Evolutionary conservation across 2,329 filamentous ascomycete species (phyloP).

Genomic region (Aspergillus puulaauensis): DNA sequence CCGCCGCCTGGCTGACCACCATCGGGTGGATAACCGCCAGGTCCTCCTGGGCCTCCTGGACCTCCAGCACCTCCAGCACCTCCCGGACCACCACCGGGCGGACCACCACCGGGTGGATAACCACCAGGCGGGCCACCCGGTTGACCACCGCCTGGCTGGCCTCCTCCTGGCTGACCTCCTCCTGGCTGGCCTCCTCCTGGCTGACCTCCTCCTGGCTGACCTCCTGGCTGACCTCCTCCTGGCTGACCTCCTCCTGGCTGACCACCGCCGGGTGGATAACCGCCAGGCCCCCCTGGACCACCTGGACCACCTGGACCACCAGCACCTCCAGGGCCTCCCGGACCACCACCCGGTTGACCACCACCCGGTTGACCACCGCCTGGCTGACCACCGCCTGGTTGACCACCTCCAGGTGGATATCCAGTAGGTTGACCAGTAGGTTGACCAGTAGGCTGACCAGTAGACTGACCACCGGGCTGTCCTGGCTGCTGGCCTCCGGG

Average conservation of each 20-base stretch:
- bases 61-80: background rate
- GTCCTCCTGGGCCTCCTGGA: background rate
- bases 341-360: background rate
- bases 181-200: background rate
- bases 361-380: background rate
- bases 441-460: background rate
- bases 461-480: background rate
- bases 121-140: background rate
- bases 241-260: conserved; percentile 6
- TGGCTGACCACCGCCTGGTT: background rate
- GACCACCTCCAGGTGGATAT: too few relatives aligned
- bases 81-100: background rate
- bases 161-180: background rate
- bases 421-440: background rate
- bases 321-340: background rate
- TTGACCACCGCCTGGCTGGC: background rate
- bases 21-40: background rate
- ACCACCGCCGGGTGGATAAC: background rate
- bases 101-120: background rate
- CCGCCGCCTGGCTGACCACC: background rate
- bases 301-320: background rate
- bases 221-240: conserved; percentile 2
- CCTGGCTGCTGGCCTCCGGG: background rate
- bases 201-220: background rate
- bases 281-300: background rate